These are phyloP conservation scores for Diaporthe sp. DNA, from an alignment of 2,329 filamentous ascomycete genomes.

Conservation along the genomic window DNA sequence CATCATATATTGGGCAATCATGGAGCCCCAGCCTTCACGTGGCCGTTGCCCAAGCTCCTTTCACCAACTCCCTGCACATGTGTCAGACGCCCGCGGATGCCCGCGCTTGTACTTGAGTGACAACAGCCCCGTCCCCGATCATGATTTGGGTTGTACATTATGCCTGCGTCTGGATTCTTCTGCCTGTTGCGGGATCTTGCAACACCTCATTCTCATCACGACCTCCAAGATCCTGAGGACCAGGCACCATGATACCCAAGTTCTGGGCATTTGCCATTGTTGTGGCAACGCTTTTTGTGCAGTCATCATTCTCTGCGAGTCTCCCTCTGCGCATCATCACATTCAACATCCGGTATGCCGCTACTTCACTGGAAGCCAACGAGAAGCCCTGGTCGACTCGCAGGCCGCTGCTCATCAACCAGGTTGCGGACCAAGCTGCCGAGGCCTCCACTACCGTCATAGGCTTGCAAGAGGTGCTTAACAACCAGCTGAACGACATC, in stretches of 20 bases:
- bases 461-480: slow-evolving; percentile 67
- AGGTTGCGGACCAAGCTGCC: slow-evolving; percentile 41
- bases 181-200: neutral
- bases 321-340: slow-evolving; percentile 55
- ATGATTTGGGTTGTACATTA: too few relatives aligned
- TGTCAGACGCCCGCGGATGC: too few relatives aligned
- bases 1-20: slow-evolving; percentile 4
- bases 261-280: neutral
- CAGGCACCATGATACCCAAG: neutral
- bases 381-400: slow-evolving; percentile 56
- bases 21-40: slow-evolving; percentile 7
- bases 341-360: slow-evolving; percentile 64
- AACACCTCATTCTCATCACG: neutral
- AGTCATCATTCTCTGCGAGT: neutral
- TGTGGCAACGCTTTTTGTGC: neutral
- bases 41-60: neutral
- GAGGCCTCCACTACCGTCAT: slow-evolving; percentile 56
- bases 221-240: neutral
- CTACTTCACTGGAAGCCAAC: slow-evolving; percentile 50
- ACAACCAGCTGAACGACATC: slow-evolving; percentile 61
- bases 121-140: neutral
- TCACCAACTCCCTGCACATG: neutral
- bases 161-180: too few relatives aligned
- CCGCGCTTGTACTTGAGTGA: neutral
- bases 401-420: slow-evolving; percentile 2